Evolutionary conservation across 2,329 filamentous ascomycete species (phyloP).

Genomic region (Whalleya microplaca): DNA sequence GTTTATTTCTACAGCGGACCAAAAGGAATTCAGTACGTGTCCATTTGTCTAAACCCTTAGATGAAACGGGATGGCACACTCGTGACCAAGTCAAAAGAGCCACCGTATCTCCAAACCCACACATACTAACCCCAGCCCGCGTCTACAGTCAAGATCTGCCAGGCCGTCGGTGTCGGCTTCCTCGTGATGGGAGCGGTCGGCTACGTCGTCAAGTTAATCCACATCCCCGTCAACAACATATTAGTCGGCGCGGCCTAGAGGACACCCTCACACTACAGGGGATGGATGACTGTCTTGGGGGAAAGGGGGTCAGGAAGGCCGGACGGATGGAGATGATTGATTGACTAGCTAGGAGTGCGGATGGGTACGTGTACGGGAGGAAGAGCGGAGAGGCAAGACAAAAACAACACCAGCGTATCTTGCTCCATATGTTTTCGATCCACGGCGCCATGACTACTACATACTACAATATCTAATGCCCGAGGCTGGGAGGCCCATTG

Average conservation of each 20-base stretch:
- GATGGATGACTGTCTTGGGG: not conserved
- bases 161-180: conserved; percentile 71
- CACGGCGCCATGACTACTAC: conserved; percentile 1
- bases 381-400: not conserved
- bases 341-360: conserved; percentile 1
- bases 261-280: not conserved
- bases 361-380: not conserved
- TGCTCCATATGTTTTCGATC: not conserved
- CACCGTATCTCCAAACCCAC: not conserved
- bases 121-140: not conserved
- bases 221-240: conserved; percentile 73
- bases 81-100: conserved; percentile 19
- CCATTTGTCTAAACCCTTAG: conserved; percentile 25
- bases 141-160: conserved; percentile 30
- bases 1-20: conserved; percentile 44
- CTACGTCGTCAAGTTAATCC: conserved; percentile 72
- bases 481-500: conserved; percentile 4
- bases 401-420: not conserved
- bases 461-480: conserved; percentile 7
- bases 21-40: conserved; percentile 58
- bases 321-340: conserved; percentile 4
- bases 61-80: not conserved
- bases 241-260: conserved; percentile 66
- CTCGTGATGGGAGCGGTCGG: conserved; percentile 72
- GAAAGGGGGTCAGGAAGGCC: conserved; percentile 1